These are phyloP conservation scores for Alternaria postmessia DNA, from an alignment of 2,329 filamentous ascomycete species.

Conservation along the genomic window DNA sequence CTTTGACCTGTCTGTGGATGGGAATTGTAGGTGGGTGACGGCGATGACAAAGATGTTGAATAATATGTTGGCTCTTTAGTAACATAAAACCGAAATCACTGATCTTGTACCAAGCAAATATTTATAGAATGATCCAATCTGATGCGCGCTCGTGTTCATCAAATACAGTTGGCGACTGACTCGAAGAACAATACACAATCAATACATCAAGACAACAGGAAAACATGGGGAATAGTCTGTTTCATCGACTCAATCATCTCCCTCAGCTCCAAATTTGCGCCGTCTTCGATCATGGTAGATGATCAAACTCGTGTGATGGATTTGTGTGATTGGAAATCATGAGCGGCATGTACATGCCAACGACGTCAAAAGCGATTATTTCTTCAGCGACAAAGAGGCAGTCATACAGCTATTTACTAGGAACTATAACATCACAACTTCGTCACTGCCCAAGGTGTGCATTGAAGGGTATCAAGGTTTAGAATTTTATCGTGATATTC, in stretches of 20 bases:
- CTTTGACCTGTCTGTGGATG: not conserved
- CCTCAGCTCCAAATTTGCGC: not conserved
- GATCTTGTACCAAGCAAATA: accelerated
- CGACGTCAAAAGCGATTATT: not conserved
- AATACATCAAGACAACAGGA: too few relatives aligned
- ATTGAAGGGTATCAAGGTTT: too few relatives aligned
- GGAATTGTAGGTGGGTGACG: not conserved
- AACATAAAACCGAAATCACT: not conserved
- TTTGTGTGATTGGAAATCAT: not conserved
- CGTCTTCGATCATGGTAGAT: not conserved
- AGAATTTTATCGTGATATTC: not conserved
- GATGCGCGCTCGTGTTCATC: too few relatives aligned
- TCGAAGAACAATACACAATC: too few relatives aligned
- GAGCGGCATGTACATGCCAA: not conserved
- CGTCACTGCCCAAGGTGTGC: not conserved
- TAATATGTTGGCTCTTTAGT: not conserved
- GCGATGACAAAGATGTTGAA: not conserved
- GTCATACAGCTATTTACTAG: not conserved
- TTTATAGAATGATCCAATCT: not conserved
- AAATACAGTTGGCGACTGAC: too few relatives aligned
- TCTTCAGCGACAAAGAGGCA: not conserved
- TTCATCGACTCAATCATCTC: not conserved
- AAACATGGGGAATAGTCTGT: too few relatives aligned
- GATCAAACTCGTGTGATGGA: too few relatives aligned
- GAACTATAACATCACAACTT: not conserved